Percentiles rank a stretch among this genome's conserved stretches.
Conservation (phyloP, 495 filamentous ascomycete genomes). For the Trichoderma reesei region DNA sequence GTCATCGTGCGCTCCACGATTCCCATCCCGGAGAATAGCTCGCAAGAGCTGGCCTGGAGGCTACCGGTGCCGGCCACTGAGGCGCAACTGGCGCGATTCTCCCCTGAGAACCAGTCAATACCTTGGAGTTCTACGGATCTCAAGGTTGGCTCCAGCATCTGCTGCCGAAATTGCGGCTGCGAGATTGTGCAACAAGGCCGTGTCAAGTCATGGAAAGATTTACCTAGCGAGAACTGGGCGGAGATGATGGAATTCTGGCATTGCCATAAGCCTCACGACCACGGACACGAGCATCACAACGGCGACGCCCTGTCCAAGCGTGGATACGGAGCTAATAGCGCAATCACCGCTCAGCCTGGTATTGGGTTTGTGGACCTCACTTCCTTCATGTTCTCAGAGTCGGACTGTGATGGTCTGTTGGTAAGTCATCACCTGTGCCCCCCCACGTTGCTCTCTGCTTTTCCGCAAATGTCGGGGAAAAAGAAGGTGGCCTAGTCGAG, state of each 20-base stretch:
- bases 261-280: slow-evolving; percentile 73
- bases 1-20: slow-evolving; percentile 34
- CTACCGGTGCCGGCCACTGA: slow-evolving; percentile 41
- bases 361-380: slow-evolving; percentile 71
- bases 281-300: slow-evolving; percentile 28
- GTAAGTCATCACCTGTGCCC: slow-evolving; percentile 40
- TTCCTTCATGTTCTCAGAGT: slow-evolving; percentile 57
- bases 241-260: slow-evolving; percentile 99
- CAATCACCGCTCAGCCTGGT: slow-evolving; percentile 49
- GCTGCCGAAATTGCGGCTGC: slow-evolving; percentile 52
- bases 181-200: slow-evolving; percentile 32
- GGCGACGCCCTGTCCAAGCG: slow-evolving; percentile 43
- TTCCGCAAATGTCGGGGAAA: slow-evolving; percentile 44
- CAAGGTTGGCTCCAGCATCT: slow-evolving; percentile 39
- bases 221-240: slow-evolving; percentile 94
- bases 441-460: slow-evolving; percentile 9
- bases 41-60: slow-evolving; percentile 52
- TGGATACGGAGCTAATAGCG: slow-evolving; percentile 67
- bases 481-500: slow-evolving; percentile 75
- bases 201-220: slow-evolving; percentile 73
- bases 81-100: slow-evolving; percentile 15
- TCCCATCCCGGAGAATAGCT: slow-evolving; percentile 25
- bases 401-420: slow-evolving; percentile 52
- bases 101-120: slow-evolving; percentile 21
- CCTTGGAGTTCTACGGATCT: slow-evolving; percentile 71